Percentiles rank a stretch among this genome's conserved stretches.
Evolutionary conservation across 2,329 filamentous ascomycete species (phyloP).

Genomic region (Madurella mycetomatis): DNA sequence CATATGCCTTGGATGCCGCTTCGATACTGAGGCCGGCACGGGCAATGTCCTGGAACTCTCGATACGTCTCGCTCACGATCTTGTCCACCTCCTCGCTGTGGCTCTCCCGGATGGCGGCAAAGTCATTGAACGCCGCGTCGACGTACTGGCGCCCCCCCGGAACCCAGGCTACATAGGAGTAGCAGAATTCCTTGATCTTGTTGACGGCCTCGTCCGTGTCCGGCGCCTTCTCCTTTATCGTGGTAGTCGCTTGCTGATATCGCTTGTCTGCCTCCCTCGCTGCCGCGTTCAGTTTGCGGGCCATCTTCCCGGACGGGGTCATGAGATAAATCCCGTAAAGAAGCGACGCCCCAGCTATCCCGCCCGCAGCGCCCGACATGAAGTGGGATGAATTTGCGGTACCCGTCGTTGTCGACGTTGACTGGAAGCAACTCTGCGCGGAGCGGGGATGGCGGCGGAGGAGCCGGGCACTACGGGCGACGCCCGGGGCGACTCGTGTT

Average conservation of each 20-base stretch:
- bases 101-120: conserved; percentile 62
- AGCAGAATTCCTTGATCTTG: conserved; percentile 61
- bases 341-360: conserved; percentile 38
- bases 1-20: conserved; percentile 56
- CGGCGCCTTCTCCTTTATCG: conserved; percentile 59
- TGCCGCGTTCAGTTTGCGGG: conserved; percentile 43
- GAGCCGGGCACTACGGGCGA: conserved; percentile 6
- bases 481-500: conserved; percentile 4
- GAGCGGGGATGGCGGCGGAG: conserved; percentile 6
- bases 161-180: conserved; percentile 66
- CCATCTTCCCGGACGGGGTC: conserved; percentile 40
- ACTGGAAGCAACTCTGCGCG: conserved; percentile 38
- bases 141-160: conserved; percentile 67
- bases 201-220: conserved; percentile 62
- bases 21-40: conserved; percentile 58
- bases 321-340: conserved; percentile 43
- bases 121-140: conserved; percentile 64
- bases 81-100: conserved; percentile 67
- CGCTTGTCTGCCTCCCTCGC: conserved; percentile 55
- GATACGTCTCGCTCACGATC: conserved; percentile 63
- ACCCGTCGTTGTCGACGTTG: conserved; percentile 29
- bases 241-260: conserved; percentile 55
- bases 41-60: conserved; percentile 58
- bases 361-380: conserved; percentile 40
- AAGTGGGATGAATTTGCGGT: conserved; percentile 33